phyloP scores from a whole-genome alignment of 257 asterid genomes.

The Catharanthus roseus region DNA sequence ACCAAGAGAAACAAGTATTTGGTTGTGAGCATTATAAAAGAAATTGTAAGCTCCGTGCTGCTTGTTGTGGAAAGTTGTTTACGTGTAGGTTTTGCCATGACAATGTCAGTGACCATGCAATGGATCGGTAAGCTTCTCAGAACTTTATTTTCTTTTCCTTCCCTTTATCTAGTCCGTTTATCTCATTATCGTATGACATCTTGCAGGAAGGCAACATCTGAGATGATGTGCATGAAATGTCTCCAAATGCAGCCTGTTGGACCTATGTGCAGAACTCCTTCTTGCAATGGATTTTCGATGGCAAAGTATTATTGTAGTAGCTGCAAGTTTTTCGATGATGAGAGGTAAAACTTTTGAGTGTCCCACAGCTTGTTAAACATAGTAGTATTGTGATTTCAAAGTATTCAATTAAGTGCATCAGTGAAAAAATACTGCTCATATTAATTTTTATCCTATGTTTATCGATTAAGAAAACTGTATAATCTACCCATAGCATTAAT shows the following conservation, averaged over 20 bases:
- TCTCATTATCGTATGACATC: constrained; percentile 9
- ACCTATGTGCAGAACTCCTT: constrained; percentile 65
- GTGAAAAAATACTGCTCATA: neutral
- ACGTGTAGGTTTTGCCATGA: constrained; percentile 96
- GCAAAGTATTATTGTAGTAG: constrained; percentile 93
- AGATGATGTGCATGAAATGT: constrained; percentile 98
- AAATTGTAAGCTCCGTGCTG: constrained; percentile 96
- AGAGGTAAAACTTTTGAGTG: constrained; percentile 50
- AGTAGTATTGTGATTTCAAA: neutral
- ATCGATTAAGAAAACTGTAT: neutral
- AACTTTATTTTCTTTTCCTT: neutral
- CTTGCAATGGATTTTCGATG: constrained; percentile 76
- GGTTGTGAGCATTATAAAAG: constrained; percentile 98
- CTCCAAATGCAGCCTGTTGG: constrained; percentile 82
- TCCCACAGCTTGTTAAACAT: neutral
- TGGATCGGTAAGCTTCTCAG: constrained; percentile 64
- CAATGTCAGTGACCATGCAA: constrained; percentile 94
- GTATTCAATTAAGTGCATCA: neutral
- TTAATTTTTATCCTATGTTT: neutral
- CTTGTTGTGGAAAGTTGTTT: constrained; percentile 84
- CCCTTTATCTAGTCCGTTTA: constrained; percentile 4
- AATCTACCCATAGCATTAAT: neutral
- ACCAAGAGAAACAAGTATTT: constrained; percentile 57
- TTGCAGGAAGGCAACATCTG: constrained; percentile 91
- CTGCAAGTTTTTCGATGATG: constrained; percentile 95